Conservation (phyloP, 257 asterid genomes). For the Anisodus tanguticus region DNA sequence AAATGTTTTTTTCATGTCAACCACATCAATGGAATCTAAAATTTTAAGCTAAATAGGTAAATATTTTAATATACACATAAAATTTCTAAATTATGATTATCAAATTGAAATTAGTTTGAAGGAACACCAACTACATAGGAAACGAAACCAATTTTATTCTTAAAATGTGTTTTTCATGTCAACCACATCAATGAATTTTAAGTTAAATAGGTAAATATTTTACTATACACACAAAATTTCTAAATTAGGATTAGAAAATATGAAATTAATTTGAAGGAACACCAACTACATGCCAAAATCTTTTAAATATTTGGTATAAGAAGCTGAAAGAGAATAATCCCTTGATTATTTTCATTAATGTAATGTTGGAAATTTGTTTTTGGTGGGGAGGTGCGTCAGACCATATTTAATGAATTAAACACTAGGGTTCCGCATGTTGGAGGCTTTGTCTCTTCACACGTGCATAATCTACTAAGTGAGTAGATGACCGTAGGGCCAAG, state of each 20-base stretch:
- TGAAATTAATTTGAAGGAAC: neutral
- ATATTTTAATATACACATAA: neutral
- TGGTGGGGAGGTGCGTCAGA: too few species aligned
- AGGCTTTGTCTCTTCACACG: too few species aligned
- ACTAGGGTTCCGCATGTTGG: too few species aligned
- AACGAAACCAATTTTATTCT: neutral
- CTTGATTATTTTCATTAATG: too few species aligned
- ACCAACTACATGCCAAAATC: neutral
- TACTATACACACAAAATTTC: neutral
- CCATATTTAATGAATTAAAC: too few species aligned
- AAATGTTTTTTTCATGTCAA: neutral
- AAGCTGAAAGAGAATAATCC: neutral
- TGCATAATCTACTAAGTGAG: too few species aligned
- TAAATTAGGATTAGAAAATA: neutral
- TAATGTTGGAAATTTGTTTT: too few species aligned
- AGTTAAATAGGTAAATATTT: neutral
- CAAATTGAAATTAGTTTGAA: neutral
- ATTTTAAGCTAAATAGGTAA: neutral
- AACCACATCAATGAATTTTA: neutral
- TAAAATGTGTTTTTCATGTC: neutral
- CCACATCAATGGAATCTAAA: neutral
- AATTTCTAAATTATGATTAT: neutral
- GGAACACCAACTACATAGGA: neutral
- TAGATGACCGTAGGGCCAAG: too few species aligned
- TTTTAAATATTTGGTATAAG: neutral